Conservation (phyloP, 106 monocot genomes). For the Dendrobium catenatum region DNA sequence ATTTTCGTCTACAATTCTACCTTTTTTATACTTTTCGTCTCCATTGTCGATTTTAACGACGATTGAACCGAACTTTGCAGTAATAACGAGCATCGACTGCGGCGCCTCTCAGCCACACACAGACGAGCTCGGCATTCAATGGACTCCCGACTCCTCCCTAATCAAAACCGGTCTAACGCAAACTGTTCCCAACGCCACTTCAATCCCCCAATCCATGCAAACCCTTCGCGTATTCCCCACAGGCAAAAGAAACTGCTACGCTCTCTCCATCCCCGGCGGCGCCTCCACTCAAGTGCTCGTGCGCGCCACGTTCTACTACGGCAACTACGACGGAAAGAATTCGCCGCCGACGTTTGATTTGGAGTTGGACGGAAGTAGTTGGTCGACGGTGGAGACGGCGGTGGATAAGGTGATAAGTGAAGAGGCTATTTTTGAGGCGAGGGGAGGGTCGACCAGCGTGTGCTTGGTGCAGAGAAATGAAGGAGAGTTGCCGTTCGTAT, state of each 20-base stretch:
- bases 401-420: neutral
- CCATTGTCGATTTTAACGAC: neutral
- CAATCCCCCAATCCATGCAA: neutral
- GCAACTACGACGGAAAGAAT: slow-evolving; percentile 36
- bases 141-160: slow-evolving; percentile 22
- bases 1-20: neutral
- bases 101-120: slow-evolving; percentile 10
- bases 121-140: slow-evolving; percentile 10
- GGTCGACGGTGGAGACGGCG: slow-evolving; percentile 14
- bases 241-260: slow-evolving; percentile 34
- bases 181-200: neutral
- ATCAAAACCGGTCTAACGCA: slow-evolving; percentile 10
- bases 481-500: slow-evolving; percentile 19
- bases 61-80: neutral
- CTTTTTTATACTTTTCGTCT: neutral
- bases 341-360: slow-evolving; percentile 28
- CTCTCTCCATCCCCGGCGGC: neutral
- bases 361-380: slow-evolving; percentile 17
- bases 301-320: slow-evolving; percentile 30
- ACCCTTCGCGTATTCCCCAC: slow-evolving; percentile 30
- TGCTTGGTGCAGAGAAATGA: slow-evolving; percentile 16
- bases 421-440: slow-evolving; percentile 14
- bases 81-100: slow-evolving; percentile 29
- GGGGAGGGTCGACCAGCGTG: slow-evolving; percentile 6
- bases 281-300: slow-evolving; percentile 11